These are phyloP conservation scores for Geranium incanum DNA, from an alignment of 441 rosid genomes.

Conservation along the genomic window DNA sequence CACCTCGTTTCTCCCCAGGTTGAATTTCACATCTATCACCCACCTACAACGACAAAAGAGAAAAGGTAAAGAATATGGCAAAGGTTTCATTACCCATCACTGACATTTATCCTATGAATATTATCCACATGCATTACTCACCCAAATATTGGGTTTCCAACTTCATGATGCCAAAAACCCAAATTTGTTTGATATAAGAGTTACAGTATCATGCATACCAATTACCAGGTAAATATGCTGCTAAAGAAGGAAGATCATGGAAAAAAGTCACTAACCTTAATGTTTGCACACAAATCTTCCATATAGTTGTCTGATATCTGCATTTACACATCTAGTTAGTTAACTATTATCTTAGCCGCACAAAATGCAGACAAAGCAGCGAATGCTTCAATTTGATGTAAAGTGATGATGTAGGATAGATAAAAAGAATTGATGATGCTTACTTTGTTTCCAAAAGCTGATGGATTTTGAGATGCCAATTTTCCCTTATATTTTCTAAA, in stretches of 20 bases:
- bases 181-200: background rate
- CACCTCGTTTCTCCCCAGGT: constrained; percentile 89
- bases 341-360: background rate
- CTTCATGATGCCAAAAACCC: background rate
- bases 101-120: background rate
- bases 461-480: constrained; percentile 53
- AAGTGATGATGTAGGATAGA: constrained; percentile 8
- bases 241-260: background rate
- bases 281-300: constrained; percentile 64
- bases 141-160: background rate
- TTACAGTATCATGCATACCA: background rate
- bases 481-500: constrained; percentile 75
- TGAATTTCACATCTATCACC: constrained; percentile 95
- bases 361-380: background rate
- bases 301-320: constrained; percentile 61
- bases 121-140: background rate
- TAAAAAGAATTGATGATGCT: constrained; percentile 10
- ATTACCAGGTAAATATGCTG: background rate
- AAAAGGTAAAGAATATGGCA: background rate
- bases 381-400: background rate
- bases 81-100: too few relatives aligned
- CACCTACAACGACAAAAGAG: constrained; percentile 35
- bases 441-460: constrained; percentile 58
- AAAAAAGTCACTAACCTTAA: constrained; percentile 45
- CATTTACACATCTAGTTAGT: constrained; percentile 9